Conservation (phyloP, 352 stramenopile genomes). For the Phytophthora sp. region DNA sequence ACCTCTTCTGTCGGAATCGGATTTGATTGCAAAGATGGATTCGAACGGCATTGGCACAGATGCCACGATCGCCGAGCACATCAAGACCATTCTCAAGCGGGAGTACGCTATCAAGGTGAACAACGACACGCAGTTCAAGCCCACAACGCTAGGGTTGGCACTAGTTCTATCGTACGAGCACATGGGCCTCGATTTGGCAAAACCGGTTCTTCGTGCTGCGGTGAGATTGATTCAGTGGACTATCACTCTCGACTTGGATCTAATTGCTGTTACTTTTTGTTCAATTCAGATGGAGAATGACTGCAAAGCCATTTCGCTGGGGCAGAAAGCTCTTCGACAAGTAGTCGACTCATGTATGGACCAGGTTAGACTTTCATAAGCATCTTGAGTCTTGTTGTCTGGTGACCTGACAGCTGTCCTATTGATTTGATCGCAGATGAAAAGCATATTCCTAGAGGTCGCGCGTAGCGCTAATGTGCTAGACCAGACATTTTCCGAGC, state of each 20-base stretch:
- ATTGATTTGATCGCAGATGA: slow-evolving; percentile 58
- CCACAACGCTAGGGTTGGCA: slow-evolving; percentile 89
- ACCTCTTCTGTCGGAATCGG: slow-evolving; percentile 89
- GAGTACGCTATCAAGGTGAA: slow-evolving; percentile 97
- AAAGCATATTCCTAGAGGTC: slow-evolving; percentile 74
- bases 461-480: slow-evolving; percentile 85
- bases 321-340: slow-evolving; percentile 75
- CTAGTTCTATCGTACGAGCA: slow-evolving; percentile 93
- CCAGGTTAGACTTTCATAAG: slow-evolving; percentile 60
- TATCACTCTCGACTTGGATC: neutral
- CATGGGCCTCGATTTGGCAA: slow-evolving; percentile 97
- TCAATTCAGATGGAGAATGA: slow-evolving; percentile 90
- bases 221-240: slow-evolving; percentile 40
- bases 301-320: slow-evolving; percentile 87
- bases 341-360: slow-evolving; percentile 87
- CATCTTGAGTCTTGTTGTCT: neutral
- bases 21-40: slow-evolving; percentile 96
- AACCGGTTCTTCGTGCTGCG: slow-evolving; percentile 92
- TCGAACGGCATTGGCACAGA: slow-evolving; percentile 95
- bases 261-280: slow-evolving; percentile 20
- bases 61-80: slow-evolving; percentile 97
- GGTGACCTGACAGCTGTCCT: slow-evolving; percentile 6
- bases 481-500: slow-evolving; percentile 91
- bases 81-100: slow-evolving; percentile 98
- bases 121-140: slow-evolving; percentile 92